These are phyloP conservation scores for Bidens hawaiensis DNA, from an alignment of 140 eudicot genomes.

Conservation along the genomic window DNA sequence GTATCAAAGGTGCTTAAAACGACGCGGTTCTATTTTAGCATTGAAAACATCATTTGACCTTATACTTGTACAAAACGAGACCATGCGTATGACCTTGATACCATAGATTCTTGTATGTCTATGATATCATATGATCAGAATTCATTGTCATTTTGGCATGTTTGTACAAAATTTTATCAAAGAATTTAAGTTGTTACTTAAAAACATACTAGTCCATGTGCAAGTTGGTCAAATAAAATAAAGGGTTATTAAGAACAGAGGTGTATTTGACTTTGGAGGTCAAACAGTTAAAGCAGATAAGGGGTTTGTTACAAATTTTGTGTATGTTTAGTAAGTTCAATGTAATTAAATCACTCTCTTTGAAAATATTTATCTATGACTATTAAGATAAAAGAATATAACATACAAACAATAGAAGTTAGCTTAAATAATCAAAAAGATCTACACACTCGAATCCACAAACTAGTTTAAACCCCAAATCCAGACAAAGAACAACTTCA, in stretches of 20 bases:
- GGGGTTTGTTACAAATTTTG: background rate
- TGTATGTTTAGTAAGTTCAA: background rate
- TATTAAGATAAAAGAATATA: background rate
- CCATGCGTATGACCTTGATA: constrained; percentile 3
- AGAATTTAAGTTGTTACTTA: background rate
- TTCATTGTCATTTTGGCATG: background rate
- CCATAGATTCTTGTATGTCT: too few relatives aligned
- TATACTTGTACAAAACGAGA: constrained; percentile 13
- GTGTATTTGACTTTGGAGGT: too few relatives aligned
- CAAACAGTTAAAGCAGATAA: too few relatives aligned
- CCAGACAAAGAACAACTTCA: too few relatives aligned
- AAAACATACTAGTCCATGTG: background rate
- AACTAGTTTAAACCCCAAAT: too few relatives aligned
- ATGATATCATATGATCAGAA: too few relatives aligned
- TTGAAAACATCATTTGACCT: constrained; percentile 13
- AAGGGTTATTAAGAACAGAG: too few relatives aligned
- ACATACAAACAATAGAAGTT: background rate
- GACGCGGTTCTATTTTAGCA: background rate
- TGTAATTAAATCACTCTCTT: background rate
- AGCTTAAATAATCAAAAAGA: too few relatives aligned
- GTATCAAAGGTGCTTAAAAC: constrained; percentile 44
- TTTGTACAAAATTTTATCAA: background rate
- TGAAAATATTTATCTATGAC: background rate
- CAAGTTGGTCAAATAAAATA: background rate
- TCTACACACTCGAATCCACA: too few relatives aligned